Evolutionary conservation across 257 asterid species (phyloP).

Genomic region (Petrea volubilis): DNA sequence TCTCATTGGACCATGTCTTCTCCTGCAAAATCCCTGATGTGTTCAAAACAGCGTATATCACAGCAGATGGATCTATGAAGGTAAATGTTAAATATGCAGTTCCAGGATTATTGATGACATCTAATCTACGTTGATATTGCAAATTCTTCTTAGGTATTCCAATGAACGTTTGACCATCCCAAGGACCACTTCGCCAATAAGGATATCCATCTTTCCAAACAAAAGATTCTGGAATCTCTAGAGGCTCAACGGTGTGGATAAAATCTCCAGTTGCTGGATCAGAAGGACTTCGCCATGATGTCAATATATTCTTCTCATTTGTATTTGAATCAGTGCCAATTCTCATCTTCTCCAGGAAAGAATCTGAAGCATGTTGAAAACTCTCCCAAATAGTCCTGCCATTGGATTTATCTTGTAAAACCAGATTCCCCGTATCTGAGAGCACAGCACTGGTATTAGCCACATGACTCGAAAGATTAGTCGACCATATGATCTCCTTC

Average conservation of each 20-base stretch:
- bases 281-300: conserved; percentile 31
- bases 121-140: no score
- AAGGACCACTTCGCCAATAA: conserved; percentile 35
- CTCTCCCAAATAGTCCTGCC: conserved; percentile 26
- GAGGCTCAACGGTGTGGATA: conserved; percentile 17
- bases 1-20: conserved; percentile 23
- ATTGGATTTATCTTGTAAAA: conserved; percentile 20
- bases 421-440: conserved; percentile 33
- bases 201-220: conserved; percentile 28
- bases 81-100: no score
- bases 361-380: conserved; percentile 29
- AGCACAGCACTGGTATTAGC: conserved; percentile 19
- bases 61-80: no score
- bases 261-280: conserved; percentile 30
- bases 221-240: conserved; percentile 21
- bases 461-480: conserved; percentile 11
- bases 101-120: no score
- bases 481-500: conserved; percentile 25
- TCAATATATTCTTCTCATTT: background rate
- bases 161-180: conserved; percentile 39
- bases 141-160: conserved; percentile 38
- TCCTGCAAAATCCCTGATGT: conserved; percentile 21
- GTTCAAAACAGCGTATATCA: conserved; percentile 1
- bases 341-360: conserved; percentile 22
- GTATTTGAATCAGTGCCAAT: conserved; percentile 25